Evolutionary conservation across 2,329 filamentous ascomycete genomes (phyloP).

Genomic region (Ramularia endophylla): DNA sequence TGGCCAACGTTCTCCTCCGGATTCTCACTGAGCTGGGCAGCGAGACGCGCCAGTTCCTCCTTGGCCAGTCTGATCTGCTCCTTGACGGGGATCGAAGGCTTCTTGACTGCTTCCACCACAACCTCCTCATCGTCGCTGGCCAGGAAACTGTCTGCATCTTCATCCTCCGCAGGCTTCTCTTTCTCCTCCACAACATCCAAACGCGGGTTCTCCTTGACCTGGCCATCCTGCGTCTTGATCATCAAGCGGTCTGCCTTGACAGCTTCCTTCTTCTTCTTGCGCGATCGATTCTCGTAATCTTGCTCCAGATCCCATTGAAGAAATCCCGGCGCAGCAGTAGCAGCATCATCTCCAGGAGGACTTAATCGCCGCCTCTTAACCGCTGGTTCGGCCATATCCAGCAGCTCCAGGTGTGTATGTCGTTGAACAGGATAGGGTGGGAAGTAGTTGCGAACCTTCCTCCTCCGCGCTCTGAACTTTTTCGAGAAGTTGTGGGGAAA

Average conservation of each 20-base stretch:
- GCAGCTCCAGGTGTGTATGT: too few species aligned
- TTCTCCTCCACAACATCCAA: conserved; percentile 45
- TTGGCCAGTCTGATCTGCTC: conserved; percentile 83
- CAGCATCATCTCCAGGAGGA: conserved; percentile 35
- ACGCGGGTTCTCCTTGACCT: conserved; percentile 48
- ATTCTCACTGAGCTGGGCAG: conserved; percentile 76
- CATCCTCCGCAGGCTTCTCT: conserved; percentile 33
- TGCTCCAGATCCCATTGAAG: conserved; percentile 86
- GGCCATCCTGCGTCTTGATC: conserved; percentile 79
- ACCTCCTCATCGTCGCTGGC: conserved; percentile 47
- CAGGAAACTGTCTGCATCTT: conserved; percentile 61
- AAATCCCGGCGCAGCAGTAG: conserved; percentile 22
- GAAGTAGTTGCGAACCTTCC: conserved; percentile 2
- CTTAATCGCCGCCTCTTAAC: conserved; percentile 48
- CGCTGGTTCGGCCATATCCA: conserved; percentile 42
- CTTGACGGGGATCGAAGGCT: conserved; percentile 62
- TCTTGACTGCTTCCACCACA: conserved; percentile 44
- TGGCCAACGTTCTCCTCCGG: conserved; percentile 82
- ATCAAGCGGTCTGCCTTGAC: conserved; percentile 70
- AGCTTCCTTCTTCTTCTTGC: conserved; percentile 55
- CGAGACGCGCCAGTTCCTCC: conserved; percentile 83
- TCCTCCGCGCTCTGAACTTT: not conserved
- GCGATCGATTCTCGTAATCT: conserved; percentile 77
- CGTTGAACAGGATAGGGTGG: not conserved
- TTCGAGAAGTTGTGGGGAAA: not conserved